Percentiles rank a stretch among this genome's conserved stretches.
phyloP scores from a whole-genome alignment of 768 basidiomycete genomes.

The Suillus occidentalis region DNA sequence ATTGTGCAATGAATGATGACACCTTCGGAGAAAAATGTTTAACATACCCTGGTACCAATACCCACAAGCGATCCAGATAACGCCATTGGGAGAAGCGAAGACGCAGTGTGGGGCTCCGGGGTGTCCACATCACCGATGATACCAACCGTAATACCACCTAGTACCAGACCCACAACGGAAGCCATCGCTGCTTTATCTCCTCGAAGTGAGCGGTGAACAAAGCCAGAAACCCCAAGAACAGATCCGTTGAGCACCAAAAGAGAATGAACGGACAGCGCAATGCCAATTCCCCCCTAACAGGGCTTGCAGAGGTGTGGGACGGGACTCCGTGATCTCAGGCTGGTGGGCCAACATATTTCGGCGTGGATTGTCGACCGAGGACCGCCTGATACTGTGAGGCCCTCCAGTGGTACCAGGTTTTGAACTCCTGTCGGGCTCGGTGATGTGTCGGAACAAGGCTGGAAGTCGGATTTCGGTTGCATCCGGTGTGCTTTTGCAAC shows the following conservation, averaged over 20 bases:
- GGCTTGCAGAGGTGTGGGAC: conserved; percentile 48
- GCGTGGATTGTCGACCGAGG: background rate
- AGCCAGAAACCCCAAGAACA: conserved; percentile 62
- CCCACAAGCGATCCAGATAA: conserved; percentile 59
- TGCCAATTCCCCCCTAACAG: conserved; percentile 53
- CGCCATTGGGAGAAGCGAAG: conserved; percentile 31
- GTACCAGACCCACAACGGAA: conserved; percentile 46
- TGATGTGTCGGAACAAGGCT: background rate
- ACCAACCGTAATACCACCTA: conserved; percentile 48
- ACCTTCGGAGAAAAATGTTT: background rate
- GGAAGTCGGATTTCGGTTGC: background rate
- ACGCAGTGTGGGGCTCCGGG: conserved; percentile 24
- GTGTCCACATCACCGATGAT: conserved; percentile 33
- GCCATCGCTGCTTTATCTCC: conserved; percentile 44
- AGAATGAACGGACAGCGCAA: conserved; percentile 52
- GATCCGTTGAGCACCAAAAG: conserved; percentile 54
- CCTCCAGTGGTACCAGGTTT: background rate
- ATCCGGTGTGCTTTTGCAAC: background rate
- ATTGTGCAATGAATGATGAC: background rate
- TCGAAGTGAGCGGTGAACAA: conserved; percentile 49
- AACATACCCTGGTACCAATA: conserved; percentile 52
- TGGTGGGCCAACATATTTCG: background rate
- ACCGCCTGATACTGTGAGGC: background rate
- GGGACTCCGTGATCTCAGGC: background rate
- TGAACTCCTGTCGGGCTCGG: background rate